Evolutionary conservation across 129 eudicot species (phyloP), one percentile per base, ranked within the genome.

Genomic region (Flaveria brownii): DNA sequence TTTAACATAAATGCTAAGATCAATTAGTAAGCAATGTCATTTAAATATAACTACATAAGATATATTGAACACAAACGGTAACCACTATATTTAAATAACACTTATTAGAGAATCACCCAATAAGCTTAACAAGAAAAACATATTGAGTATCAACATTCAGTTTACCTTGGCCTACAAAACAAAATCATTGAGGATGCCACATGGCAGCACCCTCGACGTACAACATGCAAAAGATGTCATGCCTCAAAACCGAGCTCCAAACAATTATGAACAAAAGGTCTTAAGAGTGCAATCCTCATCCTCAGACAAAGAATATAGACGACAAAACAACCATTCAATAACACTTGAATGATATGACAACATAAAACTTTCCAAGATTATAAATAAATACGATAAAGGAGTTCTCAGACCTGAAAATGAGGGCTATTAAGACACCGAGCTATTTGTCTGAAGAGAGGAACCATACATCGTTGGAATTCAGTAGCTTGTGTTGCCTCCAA

Each of bases 381-480:
- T 30, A 9, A 23, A 28, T 2, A 64, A 50, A 49, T 28, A 65
- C 50, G 15, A 77, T 4, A 41, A 59, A 3, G 68, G 23, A 77
- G 8, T 52, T 67, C n/a, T 22, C 72, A 62, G 43, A 91, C 97
- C 97, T 91, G 97, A 83, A 86, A 88, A 70, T 88, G 97, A 70
- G 88, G 80, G 85, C 91, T 91, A 72, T 81, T 88, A 66, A 91
- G 90, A 87, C 90, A 88, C 61, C 89, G 90, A 47, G 90, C 83
- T 36, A 91, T 86, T 87, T 88, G 89, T 78, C 83, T 79, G 75
- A 91, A 91, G 72, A 91, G 91, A 42, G 88, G 91, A 54, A 88
- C 89, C 89, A 88, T 86, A 63, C 89, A 86, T 26, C 87, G 86
- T 85, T 91, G 93, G 12, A 91, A 91, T 28, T 88, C 97, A 12